Percentiles rank a stretch among this genome's conserved stretches.
Evolutionary conservation across 352 stramenopile genomes (phyloP).

Genomic region (Pythium coloratum): DNA sequence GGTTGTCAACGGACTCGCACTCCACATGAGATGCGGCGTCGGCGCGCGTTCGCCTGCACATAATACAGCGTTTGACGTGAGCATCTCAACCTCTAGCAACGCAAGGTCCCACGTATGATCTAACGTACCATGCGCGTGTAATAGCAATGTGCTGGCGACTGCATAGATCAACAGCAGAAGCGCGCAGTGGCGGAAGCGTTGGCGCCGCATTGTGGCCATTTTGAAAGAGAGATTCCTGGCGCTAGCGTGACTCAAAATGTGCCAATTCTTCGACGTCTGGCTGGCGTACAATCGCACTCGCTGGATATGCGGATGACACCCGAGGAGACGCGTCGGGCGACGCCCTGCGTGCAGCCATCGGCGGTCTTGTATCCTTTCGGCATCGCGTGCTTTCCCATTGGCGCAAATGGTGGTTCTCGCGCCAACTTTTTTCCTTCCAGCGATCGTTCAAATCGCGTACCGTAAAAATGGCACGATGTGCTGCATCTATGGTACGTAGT

Average conservation of each 20-base stretch:
- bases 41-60: conserved; percentile 11
- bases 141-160: not conserved
- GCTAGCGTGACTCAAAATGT: not conserved
- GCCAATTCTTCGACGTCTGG: not conserved
- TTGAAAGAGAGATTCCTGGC: not conserved
- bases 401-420: conserved; percentile 10
- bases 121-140: conserved; percentile 1
- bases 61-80: not conserved
- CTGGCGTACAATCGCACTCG: conserved; percentile 5
- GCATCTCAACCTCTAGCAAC: not conserved
- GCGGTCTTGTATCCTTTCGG: not conserved
- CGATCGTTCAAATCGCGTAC: conserved; percentile 1
- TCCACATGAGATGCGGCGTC: conserved; percentile 65
- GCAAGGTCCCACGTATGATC: not conserved
- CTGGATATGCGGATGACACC: conserved; percentile 3
- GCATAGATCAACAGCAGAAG: not conserved
- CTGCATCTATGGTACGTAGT: conserved; percentile 6
- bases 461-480: not conserved
- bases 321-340: conserved; percentile 3
- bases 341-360: conserved; percentile 1
- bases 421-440: conserved; percentile 5
- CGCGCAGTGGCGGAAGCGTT: not conserved
- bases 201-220: not conserved
- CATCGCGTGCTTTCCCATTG: conserved; percentile 7
- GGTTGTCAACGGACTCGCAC: conserved; percentile 47